Evolutionary conservation across 2,329 filamentous ascomycete species (phyloP).

Genomic region (Cladophialophora psammophila): DNA sequence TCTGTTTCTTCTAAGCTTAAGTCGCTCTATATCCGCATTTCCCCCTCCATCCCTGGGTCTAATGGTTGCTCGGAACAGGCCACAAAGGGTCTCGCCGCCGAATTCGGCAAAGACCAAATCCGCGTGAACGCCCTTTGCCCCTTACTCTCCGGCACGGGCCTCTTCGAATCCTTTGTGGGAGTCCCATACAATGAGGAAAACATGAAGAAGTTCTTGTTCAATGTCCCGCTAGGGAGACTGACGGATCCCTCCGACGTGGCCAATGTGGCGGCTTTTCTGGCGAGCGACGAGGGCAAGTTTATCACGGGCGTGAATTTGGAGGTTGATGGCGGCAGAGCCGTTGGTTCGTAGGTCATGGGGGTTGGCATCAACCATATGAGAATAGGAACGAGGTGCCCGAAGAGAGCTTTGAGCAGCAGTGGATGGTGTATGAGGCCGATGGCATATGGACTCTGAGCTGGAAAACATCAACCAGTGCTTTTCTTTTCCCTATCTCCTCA

Average conservation of each 20-base stretch:
- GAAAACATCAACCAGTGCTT: background rate
- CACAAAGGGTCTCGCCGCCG: conserved; percentile 64
- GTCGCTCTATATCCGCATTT: background rate
- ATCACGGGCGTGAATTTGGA: conserved; percentile 56
- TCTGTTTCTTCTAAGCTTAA: background rate
- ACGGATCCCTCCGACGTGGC: conserved; percentile 67
- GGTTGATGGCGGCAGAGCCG: conserved; percentile 38
- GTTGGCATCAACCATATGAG: background rate
- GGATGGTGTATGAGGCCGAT: background rate
- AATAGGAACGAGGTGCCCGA: background rate
- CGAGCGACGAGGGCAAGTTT: conserved; percentile 69
- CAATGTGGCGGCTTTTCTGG: conserved; percentile 73
- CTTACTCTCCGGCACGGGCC: conserved; percentile 70
- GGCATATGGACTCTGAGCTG: background rate
- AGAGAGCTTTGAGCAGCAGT: background rate
- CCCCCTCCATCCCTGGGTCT: background rate
- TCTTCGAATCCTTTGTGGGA: conserved; percentile 56
- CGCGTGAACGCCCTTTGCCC: conserved; percentile 65
- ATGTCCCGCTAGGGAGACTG: conserved; percentile 54
- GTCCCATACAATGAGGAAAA: conserved; percentile 56
- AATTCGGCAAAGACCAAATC: conserved; percentile 58
- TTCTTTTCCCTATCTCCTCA: background rate
- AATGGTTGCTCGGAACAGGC: conserved; percentile 45
- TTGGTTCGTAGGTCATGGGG: conserved; percentile 24
- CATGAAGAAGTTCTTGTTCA: conserved; percentile 51